These are phyloP conservation scores for Fusarium napiforme DNA, from an alignment of 2,329 filamentous ascomycete species.

Conservation along the genomic window DNA sequence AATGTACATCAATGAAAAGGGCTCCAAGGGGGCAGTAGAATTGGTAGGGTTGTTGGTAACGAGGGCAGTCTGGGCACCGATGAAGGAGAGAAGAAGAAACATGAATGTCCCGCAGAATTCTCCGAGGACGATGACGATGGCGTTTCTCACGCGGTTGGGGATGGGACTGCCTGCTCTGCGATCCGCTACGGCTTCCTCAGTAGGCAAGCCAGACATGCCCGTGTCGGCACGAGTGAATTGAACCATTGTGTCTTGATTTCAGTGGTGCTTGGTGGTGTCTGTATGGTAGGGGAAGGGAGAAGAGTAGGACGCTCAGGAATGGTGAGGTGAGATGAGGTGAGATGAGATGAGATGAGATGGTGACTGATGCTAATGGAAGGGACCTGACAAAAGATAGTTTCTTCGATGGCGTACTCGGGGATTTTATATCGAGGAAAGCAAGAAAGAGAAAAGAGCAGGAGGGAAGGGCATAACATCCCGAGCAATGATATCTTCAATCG, in stretches of 20 bases:
- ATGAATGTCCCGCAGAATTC: slow-evolving; percentile 66
- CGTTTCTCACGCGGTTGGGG: slow-evolving; percentile 44
- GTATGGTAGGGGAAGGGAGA: neutral
- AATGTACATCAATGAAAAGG: slow-evolving; percentile 59
- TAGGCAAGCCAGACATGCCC: slow-evolving; percentile 24
- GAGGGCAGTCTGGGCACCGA: slow-evolving; percentile 54
- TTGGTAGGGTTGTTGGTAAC: slow-evolving; percentile 45
- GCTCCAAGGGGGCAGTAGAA: slow-evolving; percentile 44
- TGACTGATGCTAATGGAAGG: neutral
- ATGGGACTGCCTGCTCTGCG: slow-evolving; percentile 8
- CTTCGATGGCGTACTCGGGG: slow-evolving; percentile 8
- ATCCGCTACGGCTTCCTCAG: slow-evolving; percentile 16
- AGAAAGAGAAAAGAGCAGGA: neutral
- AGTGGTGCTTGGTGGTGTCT: neutral
- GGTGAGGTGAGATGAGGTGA: neutral
- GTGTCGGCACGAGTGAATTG: slow-evolving; percentile 13
- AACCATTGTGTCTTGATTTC: slow-evolving; percentile 19
- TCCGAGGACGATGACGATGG: slow-evolving; percentile 56
- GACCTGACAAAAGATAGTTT: slow-evolving; percentile 7
- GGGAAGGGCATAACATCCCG: neutral
- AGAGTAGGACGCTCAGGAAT: neutral
- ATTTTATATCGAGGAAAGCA: slow-evolving; percentile 27
- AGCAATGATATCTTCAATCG: slow-evolving; percentile 9
- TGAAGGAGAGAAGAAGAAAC: slow-evolving; percentile 60
- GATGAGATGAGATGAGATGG: neutral